Evolutionary conservation across 2,329 filamentous ascomycete genomes (phyloP).

Genomic region (Westerdykella sp.): DNA sequence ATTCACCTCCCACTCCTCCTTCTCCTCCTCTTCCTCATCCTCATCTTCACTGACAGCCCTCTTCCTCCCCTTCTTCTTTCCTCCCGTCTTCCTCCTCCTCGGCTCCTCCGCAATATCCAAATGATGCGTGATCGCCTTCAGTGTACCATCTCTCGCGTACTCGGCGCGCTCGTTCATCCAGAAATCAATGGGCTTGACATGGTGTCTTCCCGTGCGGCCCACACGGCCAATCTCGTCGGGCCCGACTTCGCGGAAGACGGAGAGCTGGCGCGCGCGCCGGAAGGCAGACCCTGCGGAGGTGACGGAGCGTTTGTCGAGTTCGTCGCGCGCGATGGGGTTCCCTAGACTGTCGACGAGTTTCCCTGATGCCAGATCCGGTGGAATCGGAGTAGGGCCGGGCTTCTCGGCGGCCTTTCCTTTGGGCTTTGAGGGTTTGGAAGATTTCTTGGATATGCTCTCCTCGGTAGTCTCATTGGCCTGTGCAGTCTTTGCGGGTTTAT

Average conservation of each 20-base stretch:
- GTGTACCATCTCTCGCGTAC: constrained; percentile 60
- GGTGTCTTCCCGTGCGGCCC: constrained; percentile 66
- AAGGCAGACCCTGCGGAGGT: constrained; percentile 27
- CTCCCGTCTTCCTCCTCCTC: constrained; percentile 24
- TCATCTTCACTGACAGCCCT: constrained; percentile 44
- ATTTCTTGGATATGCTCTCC: constrained; percentile 21
- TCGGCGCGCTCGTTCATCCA: constrained; percentile 81
- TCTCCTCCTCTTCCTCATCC: constrained; percentile 50
- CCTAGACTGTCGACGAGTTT: constrained; percentile 28
- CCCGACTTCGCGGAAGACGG: constrained; percentile 30
- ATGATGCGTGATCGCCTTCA: constrained; percentile 71
- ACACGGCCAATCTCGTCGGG: constrained; percentile 23
- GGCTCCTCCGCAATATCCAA: constrained; percentile 50
- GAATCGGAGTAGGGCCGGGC: neutral
- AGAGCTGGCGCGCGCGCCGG: constrained; percentile 31
- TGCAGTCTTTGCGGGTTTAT: constrained; percentile 9
- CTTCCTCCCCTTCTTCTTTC: constrained; percentile 30
- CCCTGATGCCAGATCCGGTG: constrained; percentile 14
- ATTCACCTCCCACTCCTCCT: constrained; percentile 67
- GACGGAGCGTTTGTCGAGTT: constrained; percentile 30
- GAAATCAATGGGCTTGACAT: constrained; percentile 70
- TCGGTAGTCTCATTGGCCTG: constrained; percentile 8
- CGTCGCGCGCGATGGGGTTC: constrained; percentile 27
- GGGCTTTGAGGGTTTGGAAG: constrained; percentile 16
- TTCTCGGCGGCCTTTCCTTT: constrained; percentile 19